Base-by-base conservation (phyloP, 2,329 filamentous ascomycete genomes). In the Colletotrichum spinosum region DNA sequence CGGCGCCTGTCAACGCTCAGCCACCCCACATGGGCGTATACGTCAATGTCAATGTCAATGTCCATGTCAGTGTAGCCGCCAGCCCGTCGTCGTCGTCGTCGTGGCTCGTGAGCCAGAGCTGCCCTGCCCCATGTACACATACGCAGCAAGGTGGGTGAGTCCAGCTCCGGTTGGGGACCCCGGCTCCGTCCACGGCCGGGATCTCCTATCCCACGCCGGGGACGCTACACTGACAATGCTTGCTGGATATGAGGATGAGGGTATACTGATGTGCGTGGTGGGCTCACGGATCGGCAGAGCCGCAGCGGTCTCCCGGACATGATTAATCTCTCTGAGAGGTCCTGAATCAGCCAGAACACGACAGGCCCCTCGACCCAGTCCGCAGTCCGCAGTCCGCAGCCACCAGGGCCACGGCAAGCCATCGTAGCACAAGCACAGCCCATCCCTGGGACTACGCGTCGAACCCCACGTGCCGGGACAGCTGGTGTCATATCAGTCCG, bases 401-500 rank as follows among this genome's bases (percentile, higher is more conserved):
- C 25, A 25, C 25, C 4, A 25, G 25, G 25, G 25, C 25, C 25
- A 25, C 25, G 25, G 25, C 25, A 25, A 5, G 25, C 25, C 25
- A 2, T 17, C 15, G 15, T 17, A 25, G 25, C 25, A 25, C 25
- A 25, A 25, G 35, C 49, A 12, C 7, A 59, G 41, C 52, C 33
- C 45, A 49, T 34, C 56, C 61, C 55, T n/a, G 50, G 42, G 45
- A 51, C 50, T 60, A 55, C 50, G 61, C 34, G 49, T 60, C 56
- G 35, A 52, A 51, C 55, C 50, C 61, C 61, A 65, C 44, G 61
- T 60, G 61, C 61, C 61, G 55, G 51, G 38, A 55, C 50, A 46
- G 55, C 34, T 38, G 60, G 37, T 46, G 56, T 51, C 44, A 61
- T 65, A 62, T 48, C 12, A 38, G 39, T 34, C 58, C 35, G 46